Evolutionary conservation across 2,329 filamentous ascomycete species (phyloP), one percentile per base, ranked within the genome.

Genomic region (Piedraia hortae): DNA sequence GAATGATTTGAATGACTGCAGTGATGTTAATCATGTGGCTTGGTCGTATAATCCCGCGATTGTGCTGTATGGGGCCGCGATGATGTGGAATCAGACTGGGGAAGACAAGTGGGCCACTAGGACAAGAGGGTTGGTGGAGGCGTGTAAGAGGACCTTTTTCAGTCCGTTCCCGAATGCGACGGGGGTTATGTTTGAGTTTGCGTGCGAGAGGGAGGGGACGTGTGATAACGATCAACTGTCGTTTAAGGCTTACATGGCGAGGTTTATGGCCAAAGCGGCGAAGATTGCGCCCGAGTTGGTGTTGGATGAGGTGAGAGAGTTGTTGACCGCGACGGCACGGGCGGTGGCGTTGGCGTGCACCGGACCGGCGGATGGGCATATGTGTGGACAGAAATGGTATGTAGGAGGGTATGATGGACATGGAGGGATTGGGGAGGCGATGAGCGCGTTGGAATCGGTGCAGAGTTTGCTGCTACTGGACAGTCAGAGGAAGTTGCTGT

Each of bases 201-300:
- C 59, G 14, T 80, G 72, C 46, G 71, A 78, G 46, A 32, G 34
- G 5, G 43, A 43, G 26, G 45, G 47, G 24, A 51, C 49, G 12
- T 80, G 72, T 52, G 60, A 74, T 46, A 54, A 54, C 30, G 70
- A 78, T 41, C 68, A 77, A 46, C 57, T 58, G 35, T 63, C 56
- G 21, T 78, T 77, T 60, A 78, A 78, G 46, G 70, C 66, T 6
- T 77, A 74, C 41, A 50, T 75, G 12, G 46, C 61, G 12, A 64
- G 71, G 19, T 78, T 67, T 61, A 39, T 56, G 25, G 41, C 43
- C 9, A 52, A 53, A 28, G 43, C 48, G 4, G 43, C 48, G 3
- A 31, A 47, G 13, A 28, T 54, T 21, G 47, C 47, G 8, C 51
- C 52, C 3, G 47, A 43, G 24, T n/a, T n/a, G n/a, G 48, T 49